phyloP scores from a whole-genome alignment of 78 protist genomes.

The slime mould (Dictyostelium discoideum) region DNA sequence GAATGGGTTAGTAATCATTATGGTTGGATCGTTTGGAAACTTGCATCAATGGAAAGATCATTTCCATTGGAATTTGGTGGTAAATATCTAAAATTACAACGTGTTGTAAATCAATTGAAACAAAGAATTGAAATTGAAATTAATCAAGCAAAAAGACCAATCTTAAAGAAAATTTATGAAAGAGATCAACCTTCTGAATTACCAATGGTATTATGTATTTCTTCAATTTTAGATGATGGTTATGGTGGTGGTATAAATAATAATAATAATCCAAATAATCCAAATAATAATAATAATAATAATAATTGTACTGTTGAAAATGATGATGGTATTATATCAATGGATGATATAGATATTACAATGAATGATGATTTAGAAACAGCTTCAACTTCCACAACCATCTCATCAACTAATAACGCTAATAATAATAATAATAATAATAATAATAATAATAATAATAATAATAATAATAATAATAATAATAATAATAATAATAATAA shows the following conservation, averaged over 20 bases:
- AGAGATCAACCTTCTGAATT: conserved; percentile 65
- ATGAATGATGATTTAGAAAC: neutral
- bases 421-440: neutral
- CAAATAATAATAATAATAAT: neutral
- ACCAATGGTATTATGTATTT: conserved; percentile 78
- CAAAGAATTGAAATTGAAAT: conserved; percentile 61
- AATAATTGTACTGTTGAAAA: neutral
- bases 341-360: neutral
- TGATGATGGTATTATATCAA: neutral
- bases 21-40: conserved; percentile 89
- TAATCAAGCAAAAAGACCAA: conserved; percentile 20
- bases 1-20: conserved; percentile 87
- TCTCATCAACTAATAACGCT: neutral
- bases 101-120: conserved; percentile 51
- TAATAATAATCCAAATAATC: neutral
- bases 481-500: neutral
- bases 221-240: conserved; percentile 29
- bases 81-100: neutral
- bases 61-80: conserved; percentile 64
- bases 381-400: neutral
- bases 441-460: neutral
- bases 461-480: neutral
- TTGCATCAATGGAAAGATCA: conserved; percentile 64
- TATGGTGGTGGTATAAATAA: neutral
- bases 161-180: conserved; percentile 44